These are phyloP conservation scores for Trichoderma citrinoviride DNA, from an alignment of 2,329 filamentous ascomycete genomes.

Conservation along the genomic window DNA sequence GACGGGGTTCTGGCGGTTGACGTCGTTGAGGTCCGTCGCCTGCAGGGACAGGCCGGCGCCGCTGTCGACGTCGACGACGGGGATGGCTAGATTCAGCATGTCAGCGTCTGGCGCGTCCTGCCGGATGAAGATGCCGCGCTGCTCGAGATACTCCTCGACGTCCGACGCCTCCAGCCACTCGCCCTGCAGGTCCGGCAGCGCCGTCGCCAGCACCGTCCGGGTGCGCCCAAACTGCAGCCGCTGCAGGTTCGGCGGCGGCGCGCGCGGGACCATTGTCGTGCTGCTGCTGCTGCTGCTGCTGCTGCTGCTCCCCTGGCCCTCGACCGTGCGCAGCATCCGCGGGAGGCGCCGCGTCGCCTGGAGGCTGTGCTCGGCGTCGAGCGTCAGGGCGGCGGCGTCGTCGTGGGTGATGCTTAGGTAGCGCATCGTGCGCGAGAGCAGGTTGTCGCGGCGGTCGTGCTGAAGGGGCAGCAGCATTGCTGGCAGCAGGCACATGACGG, in stretches of 20 bases:
- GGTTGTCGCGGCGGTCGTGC: neutral
- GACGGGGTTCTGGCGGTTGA: neutral
- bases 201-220: constrained; percentile 14
- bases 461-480: constrained; percentile 12
- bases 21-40: neutral
- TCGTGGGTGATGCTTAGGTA: neutral
- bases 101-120: constrained; percentile 3
- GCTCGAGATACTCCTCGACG: constrained; percentile 20
- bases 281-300: no score
- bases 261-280: neutral
- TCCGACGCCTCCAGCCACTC: constrained; percentile 19
- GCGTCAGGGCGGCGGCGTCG: no score
- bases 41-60: neutral
- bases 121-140: constrained; percentile 15
- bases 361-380: neutral
- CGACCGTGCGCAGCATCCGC: constrained; percentile 8
- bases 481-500: constrained; percentile 9
- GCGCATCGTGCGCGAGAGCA: neutral
- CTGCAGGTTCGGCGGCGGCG: constrained; percentile 11
- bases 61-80: neutral
- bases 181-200: constrained; percentile 9
- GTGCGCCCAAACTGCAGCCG: constrained; percentile 14
- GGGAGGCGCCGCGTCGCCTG: neutral
- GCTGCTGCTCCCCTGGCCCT: constrained; percentile 1
- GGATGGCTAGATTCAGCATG: neutral